Evolutionary conservation across 1,284 basidiomycete species (phyloP), one percentile per base, ranked within the genome.

Genomic region (Wolfiporia cocos): DNA sequence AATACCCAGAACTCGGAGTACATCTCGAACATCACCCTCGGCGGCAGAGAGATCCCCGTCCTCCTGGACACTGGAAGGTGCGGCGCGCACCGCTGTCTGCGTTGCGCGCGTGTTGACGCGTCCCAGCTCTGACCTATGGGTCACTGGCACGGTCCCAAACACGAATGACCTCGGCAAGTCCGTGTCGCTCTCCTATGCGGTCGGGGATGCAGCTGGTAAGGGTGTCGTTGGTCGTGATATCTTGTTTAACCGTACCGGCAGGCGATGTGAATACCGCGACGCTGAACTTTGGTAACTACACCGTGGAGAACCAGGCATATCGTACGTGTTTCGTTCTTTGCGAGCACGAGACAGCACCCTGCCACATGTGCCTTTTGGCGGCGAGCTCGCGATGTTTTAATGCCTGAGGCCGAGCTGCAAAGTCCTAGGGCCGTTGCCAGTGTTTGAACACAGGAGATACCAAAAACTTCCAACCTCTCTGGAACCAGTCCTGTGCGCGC

Each of bases 111-210:
- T 28, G 19, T 14, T 43, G 32, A 7, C 21, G 39, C 24, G 11
- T 31, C n/a, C 29, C 32, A 81, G 80, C 49, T 81, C 81, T 33
- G 81, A 85, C 58, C 61, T 85, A 14, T 84, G 81, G 81, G 76
- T 79, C 11, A 66, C 73, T 6, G 65, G 62, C 4, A 55, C 57
- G 39, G 65, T 70, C 14, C 74, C 78, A 15, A 54, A 63, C 17
- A 63, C 78, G 5, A 71, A 64, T 28, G 76, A 83, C 54, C 65
- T 75, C 1, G 81, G 81, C n/a, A 71, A 75, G 42, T 56, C 68
- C 3, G 55, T 78, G 10, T 73, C 73, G 1, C 58, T 88, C 12
- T 61, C 67, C 4, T 88, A 88, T 53, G 86, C 85, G 5, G 74
- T 86, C 20, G 85, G 85, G 34, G 67, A 65, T 35, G 82, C 81